These are phyloP conservation scores for Paspalum notatum DNA, from an alignment of 176 grass and related monocot genomes.

Conservation along the genomic window DNA sequence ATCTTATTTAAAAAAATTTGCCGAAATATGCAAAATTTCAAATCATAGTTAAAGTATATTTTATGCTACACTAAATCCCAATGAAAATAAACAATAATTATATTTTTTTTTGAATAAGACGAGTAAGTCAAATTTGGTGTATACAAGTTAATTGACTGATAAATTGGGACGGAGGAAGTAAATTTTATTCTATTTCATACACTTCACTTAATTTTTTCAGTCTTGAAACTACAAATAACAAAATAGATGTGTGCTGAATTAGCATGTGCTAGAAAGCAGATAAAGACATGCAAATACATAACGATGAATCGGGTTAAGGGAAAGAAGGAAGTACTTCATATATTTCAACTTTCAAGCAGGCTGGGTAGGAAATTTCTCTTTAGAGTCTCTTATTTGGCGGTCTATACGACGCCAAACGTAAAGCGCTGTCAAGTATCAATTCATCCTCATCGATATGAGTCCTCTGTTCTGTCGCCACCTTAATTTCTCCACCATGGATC, in stretches of 20 bases:
- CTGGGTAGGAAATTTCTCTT: constrained; percentile 75
- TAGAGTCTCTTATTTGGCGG: too few species aligned
- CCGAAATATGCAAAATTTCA: too few species aligned
- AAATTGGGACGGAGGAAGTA: too few species aligned
- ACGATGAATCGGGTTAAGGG: too few species aligned
- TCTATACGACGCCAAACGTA: constrained; percentile 80
- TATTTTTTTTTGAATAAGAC: too few species aligned
- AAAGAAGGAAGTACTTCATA: constrained; percentile 83
- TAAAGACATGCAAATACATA: not conserved
- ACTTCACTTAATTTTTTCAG: not conserved
- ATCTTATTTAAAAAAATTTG: too few species aligned
- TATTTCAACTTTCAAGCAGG: constrained; percentile 68
- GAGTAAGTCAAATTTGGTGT: too few species aligned
- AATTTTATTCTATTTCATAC: not conserved
- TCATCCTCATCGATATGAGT: constrained; percentile 57
- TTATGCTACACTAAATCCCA: too few species aligned
- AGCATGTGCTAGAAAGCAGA: not conserved
- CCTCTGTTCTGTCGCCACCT: not conserved
- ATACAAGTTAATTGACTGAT: too few species aligned
- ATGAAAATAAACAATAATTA: too few species aligned
- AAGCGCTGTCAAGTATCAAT: constrained; percentile 50
- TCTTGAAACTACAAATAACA: not conserved
- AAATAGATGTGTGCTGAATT: not conserved
- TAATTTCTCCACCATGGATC: not conserved
- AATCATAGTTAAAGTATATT: too few species aligned